These are phyloP conservation scores for Candida mesenterica DNA, from an alignment of 1,139 yeast species.

Conservation along the genomic window DNA sequence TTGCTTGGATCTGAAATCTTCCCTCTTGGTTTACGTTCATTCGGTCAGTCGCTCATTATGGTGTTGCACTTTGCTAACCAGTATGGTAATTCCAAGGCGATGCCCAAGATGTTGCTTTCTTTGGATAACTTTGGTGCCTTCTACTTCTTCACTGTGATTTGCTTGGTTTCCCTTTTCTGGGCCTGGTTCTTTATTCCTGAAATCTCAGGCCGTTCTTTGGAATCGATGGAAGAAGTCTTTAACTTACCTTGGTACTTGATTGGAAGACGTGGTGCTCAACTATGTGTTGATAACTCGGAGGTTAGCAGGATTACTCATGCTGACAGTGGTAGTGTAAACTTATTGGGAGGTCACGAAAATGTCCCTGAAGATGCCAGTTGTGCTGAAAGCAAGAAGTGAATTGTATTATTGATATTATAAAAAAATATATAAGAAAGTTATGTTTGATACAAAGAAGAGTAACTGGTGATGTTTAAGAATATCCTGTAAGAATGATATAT, in stretches of 20 bases:
- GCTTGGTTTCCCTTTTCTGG: slow-evolving; percentile 19
- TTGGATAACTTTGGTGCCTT: slow-evolving; percentile 20
- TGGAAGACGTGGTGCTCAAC: slow-evolving; percentile 22
- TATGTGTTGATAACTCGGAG: slow-evolving; percentile 24
- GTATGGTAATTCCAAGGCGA: slow-evolving; percentile 24
- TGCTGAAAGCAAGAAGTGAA: too few relatives aligned
- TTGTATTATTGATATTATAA: too few relatives aligned
- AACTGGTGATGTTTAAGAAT: too few relatives aligned
- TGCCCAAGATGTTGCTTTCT: slow-evolving; percentile 22
- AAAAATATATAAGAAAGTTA: too few relatives aligned
- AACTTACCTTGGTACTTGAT: slow-evolving; percentile 26
- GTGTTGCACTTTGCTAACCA: slow-evolving; percentile 27
- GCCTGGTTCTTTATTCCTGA: slow-evolving; percentile 25
- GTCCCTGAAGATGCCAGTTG: too few relatives aligned
- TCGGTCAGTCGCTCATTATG: slow-evolving; percentile 23
- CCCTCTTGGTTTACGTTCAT: slow-evolving; percentile 22
- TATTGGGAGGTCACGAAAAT: too few relatives aligned
- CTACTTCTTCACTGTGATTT: slow-evolving; percentile 20
- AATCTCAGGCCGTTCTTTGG: slow-evolving; percentile 25
- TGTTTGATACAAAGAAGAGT: too few relatives aligned
- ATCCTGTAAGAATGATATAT: too few relatives aligned
- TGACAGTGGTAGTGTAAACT: too few relatives aligned
- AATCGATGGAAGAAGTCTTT: slow-evolving; percentile 26
- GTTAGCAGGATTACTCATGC: slow-evolving; percentile 12
- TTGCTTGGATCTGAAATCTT: slow-evolving; percentile 24